Conservation (phyloP, 768 basidiomycete genomes). For the Tylopilus rubrobrunneus region DNA sequence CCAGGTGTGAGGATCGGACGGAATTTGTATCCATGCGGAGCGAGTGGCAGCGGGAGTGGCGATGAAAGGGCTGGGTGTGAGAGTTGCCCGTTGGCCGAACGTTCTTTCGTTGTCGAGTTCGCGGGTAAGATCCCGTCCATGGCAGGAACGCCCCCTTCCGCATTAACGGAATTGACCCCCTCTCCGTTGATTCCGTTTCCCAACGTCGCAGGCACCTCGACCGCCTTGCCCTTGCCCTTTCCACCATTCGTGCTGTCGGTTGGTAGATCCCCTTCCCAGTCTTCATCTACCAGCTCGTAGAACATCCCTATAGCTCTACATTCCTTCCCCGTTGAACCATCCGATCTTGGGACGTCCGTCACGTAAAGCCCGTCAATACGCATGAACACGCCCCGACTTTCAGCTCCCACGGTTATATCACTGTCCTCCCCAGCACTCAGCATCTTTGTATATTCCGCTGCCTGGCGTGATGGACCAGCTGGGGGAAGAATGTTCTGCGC, state of each 20-base stretch:
- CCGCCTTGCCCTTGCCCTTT: slow-evolving; percentile 32
- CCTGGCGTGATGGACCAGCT: slow-evolving; percentile 46
- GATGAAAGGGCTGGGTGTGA: slow-evolving; percentile 34
- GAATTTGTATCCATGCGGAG: slow-evolving; percentile 70
- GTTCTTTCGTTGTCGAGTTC: slow-evolving; percentile 14
- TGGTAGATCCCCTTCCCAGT: slow-evolving; percentile 48
- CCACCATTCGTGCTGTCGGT: slow-evolving; percentile 10
- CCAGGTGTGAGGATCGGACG: slow-evolving; percentile 60
- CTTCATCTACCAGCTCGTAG: slow-evolving; percentile 74
- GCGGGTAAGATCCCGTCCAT: slow-evolving; percentile 9
- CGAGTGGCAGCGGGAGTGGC: slow-evolving; percentile 48
- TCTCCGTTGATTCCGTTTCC: slow-evolving; percentile 6
- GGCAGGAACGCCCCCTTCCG: slow-evolving; percentile 18
- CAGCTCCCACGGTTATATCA: slow-evolving; percentile 22
- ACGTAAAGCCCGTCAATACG: slow-evolving; percentile 61
- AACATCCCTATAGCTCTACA: slow-evolving; percentile 69
- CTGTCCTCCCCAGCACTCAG: slow-evolving; percentile 4
- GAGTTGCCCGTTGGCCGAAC: slow-evolving; percentile 28
- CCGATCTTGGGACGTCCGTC: slow-evolving; percentile 45
- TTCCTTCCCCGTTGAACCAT: slow-evolving; percentile 46
- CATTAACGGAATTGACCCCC: not conserved
- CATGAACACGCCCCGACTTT: slow-evolving; percentile 65
- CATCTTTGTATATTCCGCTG: slow-evolving; percentile 27
- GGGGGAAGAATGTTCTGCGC: slow-evolving; percentile 56
- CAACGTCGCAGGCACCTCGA: slow-evolving; percentile 15